phyloP scores from a whole-genome alignment of 164 flowering plant genomes.

The Tinospora cordifolia region DNA sequence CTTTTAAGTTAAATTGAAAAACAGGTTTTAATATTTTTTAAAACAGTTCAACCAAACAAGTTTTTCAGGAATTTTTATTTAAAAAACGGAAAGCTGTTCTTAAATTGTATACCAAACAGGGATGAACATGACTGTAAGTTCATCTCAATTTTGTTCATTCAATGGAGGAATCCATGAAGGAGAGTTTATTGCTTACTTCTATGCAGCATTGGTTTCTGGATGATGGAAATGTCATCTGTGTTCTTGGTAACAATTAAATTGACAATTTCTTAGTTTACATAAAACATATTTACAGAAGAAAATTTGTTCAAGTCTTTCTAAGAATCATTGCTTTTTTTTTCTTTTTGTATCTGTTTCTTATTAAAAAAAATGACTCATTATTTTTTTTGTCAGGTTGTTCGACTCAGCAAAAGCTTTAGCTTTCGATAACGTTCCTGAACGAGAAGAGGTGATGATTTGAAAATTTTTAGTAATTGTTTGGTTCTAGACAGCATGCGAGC shows the following conservation, averaged over 20 bases:
- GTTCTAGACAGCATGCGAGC: neutral
- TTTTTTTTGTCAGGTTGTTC: constrained; percentile 58
- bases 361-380: too few species aligned
- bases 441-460: constrained; percentile 56
- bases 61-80: too few species aligned
- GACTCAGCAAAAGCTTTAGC: constrained; percentile 94
- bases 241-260: neutral
- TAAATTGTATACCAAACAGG: too few species aligned
- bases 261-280: too few species aligned
- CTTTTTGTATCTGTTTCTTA: too few species aligned
- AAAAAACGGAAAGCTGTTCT: too few species aligned
- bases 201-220: neutral
- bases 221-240: neutral
- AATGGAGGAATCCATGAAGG: neutral
- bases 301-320: neutral
- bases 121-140: neutral
- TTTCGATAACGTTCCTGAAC: constrained; percentile 66
- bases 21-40: too few species aligned
- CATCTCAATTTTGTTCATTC: neutral
- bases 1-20: too few species aligned
- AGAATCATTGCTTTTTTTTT: neutral
- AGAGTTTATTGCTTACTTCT: neutral
- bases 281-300: neutral
- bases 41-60: too few species aligned
- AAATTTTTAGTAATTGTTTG: neutral